Percentiles rank a stretch among this genome's conserved stretches.
phyloP scores from a whole-genome alignment of 805 yeast genomes.

The Starmerella roubikii region DNA sequence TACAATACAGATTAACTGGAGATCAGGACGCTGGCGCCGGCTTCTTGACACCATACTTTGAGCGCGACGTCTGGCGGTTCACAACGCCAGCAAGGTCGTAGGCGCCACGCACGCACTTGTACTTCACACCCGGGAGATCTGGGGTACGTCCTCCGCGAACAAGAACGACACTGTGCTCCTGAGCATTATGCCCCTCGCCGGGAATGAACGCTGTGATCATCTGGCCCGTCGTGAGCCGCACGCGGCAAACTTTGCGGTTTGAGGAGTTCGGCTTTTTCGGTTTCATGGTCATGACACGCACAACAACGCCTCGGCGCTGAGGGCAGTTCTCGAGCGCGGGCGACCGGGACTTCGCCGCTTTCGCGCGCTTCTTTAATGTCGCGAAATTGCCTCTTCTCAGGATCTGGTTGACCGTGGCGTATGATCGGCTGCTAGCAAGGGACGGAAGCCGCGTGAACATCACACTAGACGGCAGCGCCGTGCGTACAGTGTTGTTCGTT shows the following conservation, averaged over 20 bases:
- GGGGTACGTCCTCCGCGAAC: slow-evolving; percentile 98
- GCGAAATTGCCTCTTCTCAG: slow-evolving; percentile 25
- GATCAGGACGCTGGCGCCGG: slow-evolving; percentile 22
- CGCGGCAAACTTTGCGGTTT: slow-evolving; percentile 92
- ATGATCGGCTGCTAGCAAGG: slow-evolving; percentile 5
- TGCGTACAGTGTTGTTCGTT: neutral
- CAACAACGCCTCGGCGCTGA: slow-evolving; percentile 81
- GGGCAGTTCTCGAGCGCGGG: slow-evolving; percentile 81
- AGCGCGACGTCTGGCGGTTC: slow-evolving; percentile 75
- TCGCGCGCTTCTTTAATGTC: slow-evolving; percentile 23
- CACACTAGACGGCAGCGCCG: too few species aligned
- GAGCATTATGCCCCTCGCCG: slow-evolving; percentile 96
- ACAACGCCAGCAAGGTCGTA: slow-evolving; percentile 91
- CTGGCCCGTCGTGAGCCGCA: slow-evolving; percentile 78
- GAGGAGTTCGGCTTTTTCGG: slow-evolving; percentile 99
- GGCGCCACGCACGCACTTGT: slow-evolving; percentile 85
- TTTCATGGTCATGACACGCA: slow-evolving; percentile 85
- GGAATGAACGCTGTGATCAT: slow-evolving; percentile 87
- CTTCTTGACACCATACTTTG: slow-evolving; percentile 81
- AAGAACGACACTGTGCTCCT: slow-evolving; percentile 90
- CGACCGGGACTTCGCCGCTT: slow-evolving; percentile 38
- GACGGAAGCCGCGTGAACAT: neutral
- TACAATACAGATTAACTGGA: neutral
- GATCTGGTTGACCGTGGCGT: slow-evolving; percentile 26
- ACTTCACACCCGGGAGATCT: slow-evolving; percentile 96